Conservation (phyloP, 106 monocot species). For the Vanilla planifolia region DNA sequence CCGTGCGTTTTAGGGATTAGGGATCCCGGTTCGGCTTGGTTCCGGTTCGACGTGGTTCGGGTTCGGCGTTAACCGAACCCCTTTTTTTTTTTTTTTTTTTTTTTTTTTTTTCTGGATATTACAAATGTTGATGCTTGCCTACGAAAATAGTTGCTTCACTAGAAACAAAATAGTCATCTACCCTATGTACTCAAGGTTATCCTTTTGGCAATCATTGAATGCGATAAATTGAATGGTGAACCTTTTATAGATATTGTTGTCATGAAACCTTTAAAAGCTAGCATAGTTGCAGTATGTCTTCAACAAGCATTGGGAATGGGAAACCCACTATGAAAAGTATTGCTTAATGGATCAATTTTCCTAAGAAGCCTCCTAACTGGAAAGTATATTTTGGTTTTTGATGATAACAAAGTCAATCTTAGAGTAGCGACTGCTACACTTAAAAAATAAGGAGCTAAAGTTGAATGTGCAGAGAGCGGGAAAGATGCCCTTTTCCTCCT, state of each 20-base stretch:
- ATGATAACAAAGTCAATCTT: slow-evolving; percentile 91
- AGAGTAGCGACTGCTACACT: slow-evolving; percentile 83
- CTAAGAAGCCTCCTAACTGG: slow-evolving; percentile 55
- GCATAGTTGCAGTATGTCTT: slow-evolving; percentile 67
- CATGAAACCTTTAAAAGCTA: slow-evolving; percentile 80
- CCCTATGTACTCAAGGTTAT: slow-evolving; percentile 43
- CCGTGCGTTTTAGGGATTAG: no score
- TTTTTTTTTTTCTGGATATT: no score
- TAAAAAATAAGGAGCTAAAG: slow-evolving; percentile 85
- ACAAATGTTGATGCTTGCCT: slow-evolving; percentile 21
- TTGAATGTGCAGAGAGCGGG: slow-evolving; percentile 83
- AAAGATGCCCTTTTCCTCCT: slow-evolving; percentile 84
- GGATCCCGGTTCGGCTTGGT: no score
- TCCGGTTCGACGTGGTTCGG: no score
- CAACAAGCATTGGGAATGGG: slow-evolving; percentile 54
- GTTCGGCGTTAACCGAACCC: no score
- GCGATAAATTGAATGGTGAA: slow-evolving; percentile 34
- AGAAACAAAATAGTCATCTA: slow-evolving; percentile 27
- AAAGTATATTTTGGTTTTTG: slow-evolving; percentile 91
- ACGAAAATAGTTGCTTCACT: slow-evolving; percentile 21
- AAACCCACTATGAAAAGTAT: slow-evolving; percentile 28
- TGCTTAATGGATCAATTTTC: slow-evolving; percentile 32
- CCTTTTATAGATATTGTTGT: slow-evolving; percentile 44
- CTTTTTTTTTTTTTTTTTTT: no score
- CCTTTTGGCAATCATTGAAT: slow-evolving; percentile 56